Conservation (phyloP, 2,329 filamentous ascomycete species). For the Aspergillus neotritici region DNA sequence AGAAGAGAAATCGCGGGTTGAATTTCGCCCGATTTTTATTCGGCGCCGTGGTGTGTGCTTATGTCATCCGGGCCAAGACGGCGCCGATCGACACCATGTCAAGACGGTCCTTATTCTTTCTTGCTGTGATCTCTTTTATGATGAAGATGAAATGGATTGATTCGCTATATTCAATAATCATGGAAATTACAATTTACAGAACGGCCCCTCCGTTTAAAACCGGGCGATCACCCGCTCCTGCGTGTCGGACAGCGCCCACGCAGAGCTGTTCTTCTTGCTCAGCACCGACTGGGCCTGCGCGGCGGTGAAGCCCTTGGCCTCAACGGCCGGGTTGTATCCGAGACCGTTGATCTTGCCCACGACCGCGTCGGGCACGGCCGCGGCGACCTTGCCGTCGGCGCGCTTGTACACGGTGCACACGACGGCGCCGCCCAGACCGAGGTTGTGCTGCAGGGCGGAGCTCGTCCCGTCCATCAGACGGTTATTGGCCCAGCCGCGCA, state of each 20-base stretch:
- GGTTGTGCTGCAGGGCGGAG: slow-evolving; percentile 81
- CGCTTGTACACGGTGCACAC: slow-evolving; percentile 87
- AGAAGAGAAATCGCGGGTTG: slow-evolving; percentile 11
- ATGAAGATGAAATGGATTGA: too few relatives aligned
- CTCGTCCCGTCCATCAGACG: slow-evolving; percentile 62
- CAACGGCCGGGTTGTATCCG: slow-evolving; percentile 87
- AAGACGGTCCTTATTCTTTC: too few relatives aligned
- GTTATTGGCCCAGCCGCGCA: slow-evolving; percentile 95
- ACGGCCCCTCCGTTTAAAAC: slow-evolving; percentile 42
- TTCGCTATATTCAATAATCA: too few relatives aligned
- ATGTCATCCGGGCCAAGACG: slow-evolving; percentile 5
- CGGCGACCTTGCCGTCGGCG: slow-evolving; percentile 65
- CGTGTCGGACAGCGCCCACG: slow-evolving; percentile 74
- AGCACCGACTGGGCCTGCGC: slow-evolving; percentile 64
- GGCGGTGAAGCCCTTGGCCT: slow-evolving; percentile 80
- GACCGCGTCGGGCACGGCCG: slow-evolving; percentile 54
- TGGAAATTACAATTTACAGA: not conserved
- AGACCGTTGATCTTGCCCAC: slow-evolving; percentile 63
- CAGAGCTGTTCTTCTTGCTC: slow-evolving; percentile 62
- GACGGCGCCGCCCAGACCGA: slow-evolving; percentile 83
- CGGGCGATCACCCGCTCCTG: slow-evolving; percentile 67
- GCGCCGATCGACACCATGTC: too few relatives aligned
- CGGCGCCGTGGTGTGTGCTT: slow-evolving; percentile 8
- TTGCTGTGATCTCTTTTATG: too few relatives aligned
- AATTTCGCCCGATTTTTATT: slow-evolving; percentile 16